A percentile compares a stretch with the other conserved stretches of the same genome.
Conservation (phyloP, 768 basidiomycete species). For the Mycena metata region DNA sequence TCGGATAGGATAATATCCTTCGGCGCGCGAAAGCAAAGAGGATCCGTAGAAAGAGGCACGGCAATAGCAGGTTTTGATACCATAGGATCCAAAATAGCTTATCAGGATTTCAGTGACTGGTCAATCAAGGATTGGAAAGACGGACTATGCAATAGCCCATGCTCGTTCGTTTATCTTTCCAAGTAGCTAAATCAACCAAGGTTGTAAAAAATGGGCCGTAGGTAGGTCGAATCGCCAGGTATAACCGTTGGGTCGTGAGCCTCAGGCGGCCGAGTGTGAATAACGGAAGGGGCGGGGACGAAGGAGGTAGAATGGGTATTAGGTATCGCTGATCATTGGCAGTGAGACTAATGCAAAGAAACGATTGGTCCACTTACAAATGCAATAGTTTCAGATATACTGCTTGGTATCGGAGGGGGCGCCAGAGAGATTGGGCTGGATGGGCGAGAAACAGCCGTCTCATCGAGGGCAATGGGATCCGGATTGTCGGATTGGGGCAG, state of each 20-base stretch:
- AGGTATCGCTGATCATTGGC: constrained; percentile 51
- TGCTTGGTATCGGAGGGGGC: constrained; percentile 7
- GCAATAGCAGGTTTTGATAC: constrained; percentile 69
- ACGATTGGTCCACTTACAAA: constrained; percentile 38
- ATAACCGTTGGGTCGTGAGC: constrained; percentile 66
- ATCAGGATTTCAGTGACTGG: not conserved
- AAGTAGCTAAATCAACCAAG: constrained; percentile 63
- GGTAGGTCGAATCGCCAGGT: constrained; percentile 63
- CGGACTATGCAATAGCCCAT: constrained; percentile 60
- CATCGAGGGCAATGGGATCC: not conserved
- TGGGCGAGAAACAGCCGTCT: not conserved
- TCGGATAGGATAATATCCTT: constrained; percentile 68
- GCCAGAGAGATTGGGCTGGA: constrained; percentile 5
- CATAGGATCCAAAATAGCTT: constrained; percentile 77
- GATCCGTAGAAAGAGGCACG: constrained; percentile 63
- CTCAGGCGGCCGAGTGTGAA: constrained; percentile 70
- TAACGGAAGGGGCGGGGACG: constrained; percentile 52
- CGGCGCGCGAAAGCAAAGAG: constrained; percentile 63
- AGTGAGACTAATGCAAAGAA: not conserved
- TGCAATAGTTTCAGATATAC: constrained; percentile 47
- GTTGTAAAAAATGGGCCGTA: constrained; percentile 61
- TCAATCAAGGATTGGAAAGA: not conserved
- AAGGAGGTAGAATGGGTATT: constrained; percentile 61
- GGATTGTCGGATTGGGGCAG: not conserved
- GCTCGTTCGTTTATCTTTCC: constrained; percentile 66